Conservation (phyloP, 140 eudicot genomes). For the Bidens hawaiensis region DNA sequence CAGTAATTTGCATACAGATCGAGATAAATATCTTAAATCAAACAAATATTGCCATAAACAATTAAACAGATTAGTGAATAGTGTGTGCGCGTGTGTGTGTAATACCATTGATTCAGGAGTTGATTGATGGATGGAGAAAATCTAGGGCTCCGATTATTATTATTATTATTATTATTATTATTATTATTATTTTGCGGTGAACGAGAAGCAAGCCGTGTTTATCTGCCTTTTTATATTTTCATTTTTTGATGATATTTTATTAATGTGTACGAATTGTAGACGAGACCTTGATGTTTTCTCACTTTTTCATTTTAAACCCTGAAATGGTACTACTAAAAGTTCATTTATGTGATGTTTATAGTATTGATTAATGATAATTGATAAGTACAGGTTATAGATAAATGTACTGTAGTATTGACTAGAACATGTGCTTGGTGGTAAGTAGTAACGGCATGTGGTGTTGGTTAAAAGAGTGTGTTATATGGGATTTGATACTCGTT, state of each 20-base stretch:
- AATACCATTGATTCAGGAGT: conserved; percentile 25
- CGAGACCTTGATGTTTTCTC: not conserved
- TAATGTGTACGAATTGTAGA: not conserved
- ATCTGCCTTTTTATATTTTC: conserved; percentile 26
- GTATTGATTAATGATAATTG: not conserved
- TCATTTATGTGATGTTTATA: too few species aligned
- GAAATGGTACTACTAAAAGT: too few species aligned
- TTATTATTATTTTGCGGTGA: conserved; percentile 16
- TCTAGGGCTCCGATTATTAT: conserved; percentile 34
- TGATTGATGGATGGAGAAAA: conserved; percentile 17
- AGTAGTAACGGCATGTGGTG: not conserved
- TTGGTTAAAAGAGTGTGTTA: not conserved
- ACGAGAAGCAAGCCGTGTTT: conserved; percentile 30
- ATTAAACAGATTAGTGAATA: conserved; percentile 8
- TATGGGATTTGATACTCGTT: too few species aligned
- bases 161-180: too few species aligned
- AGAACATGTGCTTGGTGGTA: too few species aligned
- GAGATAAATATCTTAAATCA: conserved; percentile 12
- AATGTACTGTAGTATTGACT: too few species aligned
- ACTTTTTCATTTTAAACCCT: not conserved
- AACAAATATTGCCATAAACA: conserved; percentile 1
- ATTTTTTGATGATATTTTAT: not conserved
- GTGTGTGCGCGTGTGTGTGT: not conserved
- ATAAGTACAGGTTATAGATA: too few species aligned
- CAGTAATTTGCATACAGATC: conserved; percentile 23